Percentiles rank a stretch among this genome's conserved stretches.
These are phyloP conservation scores for Paspalum vaginatum DNA, from an alignment of 176 grass and related monocot genomes.

Conservation along the genomic window DNA sequence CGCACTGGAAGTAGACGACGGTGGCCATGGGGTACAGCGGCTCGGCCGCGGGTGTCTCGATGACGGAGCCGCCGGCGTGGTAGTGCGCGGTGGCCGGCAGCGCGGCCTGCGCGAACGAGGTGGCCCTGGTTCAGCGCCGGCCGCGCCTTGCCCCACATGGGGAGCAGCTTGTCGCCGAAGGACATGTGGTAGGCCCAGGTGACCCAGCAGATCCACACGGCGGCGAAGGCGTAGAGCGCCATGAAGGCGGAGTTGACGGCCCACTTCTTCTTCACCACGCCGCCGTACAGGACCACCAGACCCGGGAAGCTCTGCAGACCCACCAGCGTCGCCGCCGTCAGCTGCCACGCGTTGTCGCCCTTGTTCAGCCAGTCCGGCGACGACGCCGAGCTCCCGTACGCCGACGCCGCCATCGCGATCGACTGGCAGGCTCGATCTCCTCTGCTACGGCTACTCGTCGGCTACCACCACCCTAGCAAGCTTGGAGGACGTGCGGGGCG, in stretches of 20 bases:
- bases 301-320: constrained; percentile 74
- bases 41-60: constrained; percentile 40
- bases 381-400: constrained; percentile 51
- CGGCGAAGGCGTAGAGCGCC: constrained; percentile 94
- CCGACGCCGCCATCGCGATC: constrained; percentile 36
- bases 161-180: constrained; percentile 75
- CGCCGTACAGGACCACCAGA: constrained; percentile 79
- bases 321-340: constrained; percentile 76
- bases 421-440: too few species aligned
- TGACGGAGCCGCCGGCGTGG: constrained; percentile 14
- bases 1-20: constrained; percentile 75
- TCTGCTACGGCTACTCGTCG: too few species aligned
- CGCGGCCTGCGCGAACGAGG: constrained; percentile 42
- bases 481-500: too few species aligned
- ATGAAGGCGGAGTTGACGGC: constrained; percentile 96
- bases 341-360: constrained; percentile 91
- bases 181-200: constrained; percentile 89
- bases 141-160: constrained; percentile 74
- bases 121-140: constrained; percentile 62
- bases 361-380: constrained; percentile 80
- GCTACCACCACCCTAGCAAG: too few species aligned
- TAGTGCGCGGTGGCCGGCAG: constrained; percentile 68
- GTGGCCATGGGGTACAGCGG: constrained; percentile 59
- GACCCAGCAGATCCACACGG: constrained; percentile 91
- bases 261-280: constrained; percentile 98